Conservation (phyloP, 2,329 filamentous ascomycete species). For the Beauveria caledonica region DNA sequence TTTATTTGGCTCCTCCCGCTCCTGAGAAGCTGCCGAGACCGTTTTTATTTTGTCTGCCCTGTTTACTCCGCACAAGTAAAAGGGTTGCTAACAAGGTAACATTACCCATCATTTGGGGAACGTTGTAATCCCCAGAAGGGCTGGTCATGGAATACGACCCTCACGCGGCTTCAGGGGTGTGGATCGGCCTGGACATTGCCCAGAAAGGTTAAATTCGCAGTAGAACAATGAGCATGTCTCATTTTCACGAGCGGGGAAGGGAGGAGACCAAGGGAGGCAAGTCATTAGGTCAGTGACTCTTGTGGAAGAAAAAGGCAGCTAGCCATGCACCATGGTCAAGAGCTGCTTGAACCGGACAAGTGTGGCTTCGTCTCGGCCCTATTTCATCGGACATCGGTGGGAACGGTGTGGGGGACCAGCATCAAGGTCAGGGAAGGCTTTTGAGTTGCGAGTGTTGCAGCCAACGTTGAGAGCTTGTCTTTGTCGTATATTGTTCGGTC, state of each 20-base stretch:
- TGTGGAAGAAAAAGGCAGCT: background rate
- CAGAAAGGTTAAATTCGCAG: background rate
- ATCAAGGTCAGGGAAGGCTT: background rate
- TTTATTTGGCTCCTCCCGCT: background rate
- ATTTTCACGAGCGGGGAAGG: background rate
- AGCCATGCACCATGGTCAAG: background rate
- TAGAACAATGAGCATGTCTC: background rate
- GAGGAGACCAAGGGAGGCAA: background rate
- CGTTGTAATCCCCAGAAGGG: background rate
- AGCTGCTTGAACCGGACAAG: background rate
- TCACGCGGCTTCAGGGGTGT: background rate
- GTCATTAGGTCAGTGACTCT: background rate
- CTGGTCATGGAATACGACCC: constrained; percentile 2
- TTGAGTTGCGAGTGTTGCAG: background rate
- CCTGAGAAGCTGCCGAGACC: background rate
- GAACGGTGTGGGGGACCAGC: background rate
- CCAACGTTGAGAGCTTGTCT: background rate
- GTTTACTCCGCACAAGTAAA: background rate
- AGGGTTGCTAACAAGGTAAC: background rate
- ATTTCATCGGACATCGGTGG: background rate
- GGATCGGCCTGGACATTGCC: background rate
- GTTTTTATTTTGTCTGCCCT: background rate
- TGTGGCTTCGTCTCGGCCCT: constrained; percentile 7
- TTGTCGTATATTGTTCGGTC: background rate
- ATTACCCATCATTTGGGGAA: background rate